Percentiles rank a stretch among this genome's conserved stretches.
Conservation (phyloP, 2,329 filamentous ascomycete genomes). For the Juglanconis oblonga region DNA sequence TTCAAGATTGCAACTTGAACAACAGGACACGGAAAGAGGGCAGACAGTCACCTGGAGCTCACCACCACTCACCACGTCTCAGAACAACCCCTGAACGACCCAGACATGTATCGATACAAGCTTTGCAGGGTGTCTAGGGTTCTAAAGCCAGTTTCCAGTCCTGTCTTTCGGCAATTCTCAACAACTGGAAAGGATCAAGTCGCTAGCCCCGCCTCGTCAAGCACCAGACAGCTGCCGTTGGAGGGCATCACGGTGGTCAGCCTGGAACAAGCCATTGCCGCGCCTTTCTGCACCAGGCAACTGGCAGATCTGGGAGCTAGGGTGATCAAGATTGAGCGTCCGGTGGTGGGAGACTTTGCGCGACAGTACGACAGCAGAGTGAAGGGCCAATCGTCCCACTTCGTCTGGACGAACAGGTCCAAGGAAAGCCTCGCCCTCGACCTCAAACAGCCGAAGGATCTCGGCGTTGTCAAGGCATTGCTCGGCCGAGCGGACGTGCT, state of each 20-base stretch:
- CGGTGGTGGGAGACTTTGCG: constrained; percentile 50
- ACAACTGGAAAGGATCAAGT: background rate
- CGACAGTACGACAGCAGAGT: constrained; percentile 49
- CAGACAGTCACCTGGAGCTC: too few species aligned
- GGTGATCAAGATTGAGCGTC: constrained; percentile 54
- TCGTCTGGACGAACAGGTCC: constrained; percentile 54
- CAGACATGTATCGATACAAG: constrained; percentile 1
- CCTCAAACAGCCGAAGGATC: constrained; percentile 41
- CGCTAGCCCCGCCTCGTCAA: background rate
- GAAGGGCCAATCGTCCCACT: constrained; percentile 48
- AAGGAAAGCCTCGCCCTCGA: constrained; percentile 52
- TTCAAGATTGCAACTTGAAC: too few species aligned
- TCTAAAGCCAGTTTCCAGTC: background rate
- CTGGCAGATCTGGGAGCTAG: constrained; percentile 51
- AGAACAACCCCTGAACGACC: background rate
- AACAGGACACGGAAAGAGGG: too few species aligned
- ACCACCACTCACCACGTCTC: background rate
- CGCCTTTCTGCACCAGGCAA: constrained; percentile 52
- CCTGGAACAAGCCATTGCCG: constrained; percentile 53
- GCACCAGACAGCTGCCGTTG: background rate
- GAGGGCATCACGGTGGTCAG: constrained; percentile 49
- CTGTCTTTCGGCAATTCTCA: background rate
- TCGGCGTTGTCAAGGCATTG: constrained; percentile 40
- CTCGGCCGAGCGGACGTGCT: constrained; percentile 46
- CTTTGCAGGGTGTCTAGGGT: background rate